A percentile compares a stretch with the other conserved stretches of the same genome.
These are phyloP conservation scores for Coprinellus aureogranulatus DNA, from an alignment of 768 basidiomycete genomes.

Conservation along the genomic window DNA sequence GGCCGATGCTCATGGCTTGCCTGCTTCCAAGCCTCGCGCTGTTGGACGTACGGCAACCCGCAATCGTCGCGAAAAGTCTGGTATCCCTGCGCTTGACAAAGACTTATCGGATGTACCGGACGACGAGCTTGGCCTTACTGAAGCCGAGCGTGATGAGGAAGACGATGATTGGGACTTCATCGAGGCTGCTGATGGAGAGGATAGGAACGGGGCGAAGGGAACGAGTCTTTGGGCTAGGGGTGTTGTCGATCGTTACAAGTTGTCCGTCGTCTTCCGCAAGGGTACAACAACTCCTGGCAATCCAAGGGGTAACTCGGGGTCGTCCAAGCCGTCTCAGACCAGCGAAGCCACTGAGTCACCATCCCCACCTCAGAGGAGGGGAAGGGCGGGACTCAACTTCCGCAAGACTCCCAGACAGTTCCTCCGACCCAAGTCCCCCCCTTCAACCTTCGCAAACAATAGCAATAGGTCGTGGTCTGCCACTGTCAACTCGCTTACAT, in stretches of 20 bases:
- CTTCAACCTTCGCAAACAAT: conserved; percentile 42
- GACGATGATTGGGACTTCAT: conserved; percentile 94
- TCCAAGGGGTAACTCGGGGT: conserved; percentile 51
- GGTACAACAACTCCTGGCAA: conserved; percentile 53
- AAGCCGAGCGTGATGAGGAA: conserved; percentile 50
- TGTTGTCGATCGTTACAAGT: conserved; percentile 81
- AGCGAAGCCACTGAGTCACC: conserved; percentile 43
- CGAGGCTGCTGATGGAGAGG: conserved; percentile 77
- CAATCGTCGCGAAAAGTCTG: conserved; percentile 76
- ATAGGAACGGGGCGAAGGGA: conserved; percentile 76
- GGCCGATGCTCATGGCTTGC: conserved; percentile 22
- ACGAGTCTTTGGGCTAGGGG: conserved; percentile 87
- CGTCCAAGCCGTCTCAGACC: conserved; percentile 54
- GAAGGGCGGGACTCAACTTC: conserved; percentile 68
- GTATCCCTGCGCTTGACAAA: conserved; percentile 75
- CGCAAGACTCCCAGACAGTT: conserved; percentile 72
- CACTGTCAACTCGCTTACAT: conserved; percentile 43
- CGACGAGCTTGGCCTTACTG: conserved; percentile 43
- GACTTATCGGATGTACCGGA: conserved; percentile 58
- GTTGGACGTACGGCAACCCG: conserved; percentile 21
- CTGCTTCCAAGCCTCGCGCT: conserved; percentile 19
- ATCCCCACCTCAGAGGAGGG: conserved; percentile 58
- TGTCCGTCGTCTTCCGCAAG: conserved; percentile 86
- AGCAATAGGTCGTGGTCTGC: conserved; percentile 36
- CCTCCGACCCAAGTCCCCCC: conserved; percentile 69